Evolutionary conservation across 495 filamentous ascomycete genomes (phyloP).

Genomic region (Daldinia loculata): DNA sequence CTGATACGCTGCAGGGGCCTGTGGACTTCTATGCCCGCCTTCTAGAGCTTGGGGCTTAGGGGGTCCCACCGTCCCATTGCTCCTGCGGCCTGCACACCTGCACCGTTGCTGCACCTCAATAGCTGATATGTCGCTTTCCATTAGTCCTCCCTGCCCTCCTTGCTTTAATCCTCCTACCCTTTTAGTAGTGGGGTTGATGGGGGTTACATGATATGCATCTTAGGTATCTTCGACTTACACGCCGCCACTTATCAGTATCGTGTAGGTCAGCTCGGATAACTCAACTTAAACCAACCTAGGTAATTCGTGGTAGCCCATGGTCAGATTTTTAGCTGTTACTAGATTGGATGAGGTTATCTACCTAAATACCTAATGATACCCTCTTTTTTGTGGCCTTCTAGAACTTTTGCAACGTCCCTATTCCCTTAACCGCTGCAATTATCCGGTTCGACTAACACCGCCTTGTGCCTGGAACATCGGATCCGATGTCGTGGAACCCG

Average conservation of each 20-base stretch:
- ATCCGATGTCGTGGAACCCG: slow-evolving; percentile 36
- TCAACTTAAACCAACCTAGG: background rate
- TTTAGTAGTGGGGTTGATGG: background rate
- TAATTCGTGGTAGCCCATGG: background rate
- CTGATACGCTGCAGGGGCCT: slow-evolving; percentile 14
- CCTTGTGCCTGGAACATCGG: slow-evolving; percentile 33
- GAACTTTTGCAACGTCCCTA: slow-evolving; percentile 15
- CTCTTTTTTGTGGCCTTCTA: slow-evolving; percentile 27
- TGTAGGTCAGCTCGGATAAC: slow-evolving; percentile 8
- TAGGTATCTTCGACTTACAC: slow-evolving; percentile 7
- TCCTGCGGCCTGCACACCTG: slow-evolving; percentile 5
- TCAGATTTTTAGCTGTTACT: slow-evolving; percentile 14
- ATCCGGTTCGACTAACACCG: slow-evolving; percentile 22
- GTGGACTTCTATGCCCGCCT: background rate
- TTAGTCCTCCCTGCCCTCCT: background rate
- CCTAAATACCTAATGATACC: slow-evolving; percentile 5
- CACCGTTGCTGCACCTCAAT: background rate
- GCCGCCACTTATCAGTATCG: slow-evolving; percentile 30
- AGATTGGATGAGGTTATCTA: slow-evolving; percentile 22
- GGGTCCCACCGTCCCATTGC: slow-evolving; percentile 18
- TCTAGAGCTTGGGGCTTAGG: slow-evolving; percentile 18
- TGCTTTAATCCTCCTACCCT: background rate
- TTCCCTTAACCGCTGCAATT: slow-evolving; percentile 24
- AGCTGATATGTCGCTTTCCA: background rate
- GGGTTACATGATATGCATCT: slow-evolving; percentile 2